phyloP scores from a whole-genome alignment of 257 asterid species.

The Solanum pinnatisectum region DNA sequence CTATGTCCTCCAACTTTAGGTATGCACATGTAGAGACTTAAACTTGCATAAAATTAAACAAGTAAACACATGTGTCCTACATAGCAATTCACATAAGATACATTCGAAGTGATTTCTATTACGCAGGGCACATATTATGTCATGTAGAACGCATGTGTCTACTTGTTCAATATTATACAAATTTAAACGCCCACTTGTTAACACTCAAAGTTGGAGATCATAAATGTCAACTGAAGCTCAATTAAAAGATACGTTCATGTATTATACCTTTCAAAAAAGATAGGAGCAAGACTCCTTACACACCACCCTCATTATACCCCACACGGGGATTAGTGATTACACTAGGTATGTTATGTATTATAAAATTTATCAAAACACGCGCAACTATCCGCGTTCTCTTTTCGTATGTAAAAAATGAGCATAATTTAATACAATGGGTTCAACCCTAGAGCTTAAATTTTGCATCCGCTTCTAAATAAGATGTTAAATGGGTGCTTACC shows the following conservation, averaged over 20 bases:
- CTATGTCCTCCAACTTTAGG: not conserved
- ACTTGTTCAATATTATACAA: too few species aligned
- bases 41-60: not conserved
- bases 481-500: conserved; percentile 18
- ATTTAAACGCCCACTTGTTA: not conserved
- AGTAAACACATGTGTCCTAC: too few species aligned
- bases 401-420: too few species aligned
- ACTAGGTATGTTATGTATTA: too few species aligned
- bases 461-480: not conserved
- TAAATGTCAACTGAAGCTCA: not conserved
- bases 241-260: too few species aligned
- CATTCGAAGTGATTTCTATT: too few species aligned
- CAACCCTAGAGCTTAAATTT: not conserved
- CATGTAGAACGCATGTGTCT: not conserved
- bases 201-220: too few species aligned
- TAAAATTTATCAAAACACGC: not conserved
- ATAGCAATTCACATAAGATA: not conserved
- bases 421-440: not conserved
- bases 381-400: not conserved
- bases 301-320: too few species aligned
- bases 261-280: too few species aligned
- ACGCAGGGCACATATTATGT: not conserved
- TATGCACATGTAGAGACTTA: not conserved
- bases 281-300: too few species aligned
- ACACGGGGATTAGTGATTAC: too few species aligned